Evolutionary conservation across 441 rosid species (phyloP).

Genomic region (Pelargonium fulgidum): DNA sequence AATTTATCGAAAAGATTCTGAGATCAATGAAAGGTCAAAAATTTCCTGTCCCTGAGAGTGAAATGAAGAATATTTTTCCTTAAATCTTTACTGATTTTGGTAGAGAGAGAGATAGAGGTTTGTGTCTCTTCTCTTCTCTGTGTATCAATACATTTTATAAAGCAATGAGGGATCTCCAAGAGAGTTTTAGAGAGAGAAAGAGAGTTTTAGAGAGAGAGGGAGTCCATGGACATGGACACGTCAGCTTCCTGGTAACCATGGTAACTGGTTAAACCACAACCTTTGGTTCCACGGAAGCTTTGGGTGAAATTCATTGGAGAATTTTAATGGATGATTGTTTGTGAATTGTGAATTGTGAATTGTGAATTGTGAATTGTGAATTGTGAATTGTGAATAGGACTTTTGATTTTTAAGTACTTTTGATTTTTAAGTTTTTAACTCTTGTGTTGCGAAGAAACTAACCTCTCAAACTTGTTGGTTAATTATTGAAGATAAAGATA

Average conservation of each 20-base stretch:
- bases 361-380: no score
- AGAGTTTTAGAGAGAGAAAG: no score
- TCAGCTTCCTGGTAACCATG: slow-evolving; percentile 28
- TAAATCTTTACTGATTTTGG: slow-evolving; percentile 1
- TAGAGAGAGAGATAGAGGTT: slow-evolving; percentile 17
- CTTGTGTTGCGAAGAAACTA: no score
- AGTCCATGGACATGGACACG: slow-evolving; percentile 19
- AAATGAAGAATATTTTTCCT: not conserved
- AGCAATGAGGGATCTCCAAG: slow-evolving; percentile 32
- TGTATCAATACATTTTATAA: slow-evolving; percentile 32
- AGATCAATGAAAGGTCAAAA: slow-evolving; percentile 22
- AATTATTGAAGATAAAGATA: no score
- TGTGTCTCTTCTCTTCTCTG: slow-evolving; percentile 28
- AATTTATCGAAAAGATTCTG: slow-evolving; percentile 20
- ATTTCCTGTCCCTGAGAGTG: no score
- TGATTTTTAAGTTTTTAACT: no score
- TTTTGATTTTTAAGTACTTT: no score
- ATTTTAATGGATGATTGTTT: no score
- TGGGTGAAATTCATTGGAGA: not conserved
- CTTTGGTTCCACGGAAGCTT: slow-evolving; percentile 21
- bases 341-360: no score
- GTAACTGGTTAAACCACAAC: slow-evolving; percentile 21
- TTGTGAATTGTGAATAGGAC: no score
- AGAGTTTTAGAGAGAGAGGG: not conserved
- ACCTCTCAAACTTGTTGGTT: no score